Percentiles rank a stretch among this genome's conserved stretches.
These are phyloP conservation scores for Rhododendron ovatum DNA, from an alignment of 148 eudicot species.

Conservation along the genomic window DNA sequence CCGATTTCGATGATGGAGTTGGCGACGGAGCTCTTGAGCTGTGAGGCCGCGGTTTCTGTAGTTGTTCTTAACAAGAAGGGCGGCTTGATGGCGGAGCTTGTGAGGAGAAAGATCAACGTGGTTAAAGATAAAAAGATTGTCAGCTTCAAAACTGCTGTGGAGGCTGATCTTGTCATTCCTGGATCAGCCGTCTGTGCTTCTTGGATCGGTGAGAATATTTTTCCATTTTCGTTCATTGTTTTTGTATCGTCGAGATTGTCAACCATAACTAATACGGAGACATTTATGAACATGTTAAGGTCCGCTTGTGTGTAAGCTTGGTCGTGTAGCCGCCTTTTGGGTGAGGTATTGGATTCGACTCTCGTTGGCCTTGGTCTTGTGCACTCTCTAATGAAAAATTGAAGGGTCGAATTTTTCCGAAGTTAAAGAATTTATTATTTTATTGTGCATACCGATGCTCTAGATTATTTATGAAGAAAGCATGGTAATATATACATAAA, in stretches of 20 bases:
- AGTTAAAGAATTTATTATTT: not conserved
- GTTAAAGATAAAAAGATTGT: slow-evolving; percentile 67
- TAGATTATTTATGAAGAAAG: no score
- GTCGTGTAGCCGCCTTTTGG: no score
- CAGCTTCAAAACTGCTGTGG: slow-evolving; percentile 90
- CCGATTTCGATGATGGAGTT: slow-evolving; percentile 97
- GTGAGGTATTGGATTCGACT: no score
- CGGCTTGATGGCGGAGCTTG: slow-evolving; percentile 80
- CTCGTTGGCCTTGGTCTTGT: no score
- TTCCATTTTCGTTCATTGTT: not conserved
- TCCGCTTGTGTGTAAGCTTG: not conserved
- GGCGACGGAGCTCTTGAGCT: slow-evolving; percentile 87
- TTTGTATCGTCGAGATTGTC: not conserved
- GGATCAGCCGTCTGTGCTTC: slow-evolving; percentile 94
- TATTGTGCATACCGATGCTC: no score
- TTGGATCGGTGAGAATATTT: slow-evolving; percentile 70
- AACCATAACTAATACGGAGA: not conserved
- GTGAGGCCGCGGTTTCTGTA: slow-evolving; percentile 86
- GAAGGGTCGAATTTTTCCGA: no score
- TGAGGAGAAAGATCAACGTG: slow-evolving; percentile 70
- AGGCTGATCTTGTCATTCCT: slow-evolving; percentile 89
- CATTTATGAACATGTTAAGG: no score
- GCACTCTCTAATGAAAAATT: no score
- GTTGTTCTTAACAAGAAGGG: slow-evolving; percentile 82
- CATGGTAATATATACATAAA: no score